phyloP scores from a whole-genome alignment of 1,284 basidiomycete species.

The Phlebopus sp. region DNA sequence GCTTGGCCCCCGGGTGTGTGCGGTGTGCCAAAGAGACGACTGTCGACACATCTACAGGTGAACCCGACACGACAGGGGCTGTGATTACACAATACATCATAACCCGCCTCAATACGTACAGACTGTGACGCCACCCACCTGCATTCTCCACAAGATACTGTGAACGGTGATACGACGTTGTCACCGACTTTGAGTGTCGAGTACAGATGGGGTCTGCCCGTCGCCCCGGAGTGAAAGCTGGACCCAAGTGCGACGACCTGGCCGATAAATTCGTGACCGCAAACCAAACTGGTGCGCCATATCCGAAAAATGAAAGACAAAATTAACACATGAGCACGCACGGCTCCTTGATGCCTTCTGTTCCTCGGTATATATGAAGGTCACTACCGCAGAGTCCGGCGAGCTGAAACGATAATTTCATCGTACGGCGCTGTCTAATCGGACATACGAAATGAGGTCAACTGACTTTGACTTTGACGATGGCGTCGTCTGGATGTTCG shows the following conservation, averaged over 20 bases:
- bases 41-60: conserved; percentile 72
- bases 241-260: conserved; percentile 71
- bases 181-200: conserved; percentile 73
- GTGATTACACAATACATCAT: conserved; percentile 11
- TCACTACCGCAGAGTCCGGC: conserved; percentile 82
- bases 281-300: conserved; percentile 62
- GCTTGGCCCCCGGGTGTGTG: conserved; percentile 81
- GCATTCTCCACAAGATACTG: conserved; percentile 79
- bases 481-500: conserved; percentile 69
- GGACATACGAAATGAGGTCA: background rate
- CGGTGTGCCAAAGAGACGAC: conserved; percentile 71
- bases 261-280: conserved; percentile 85
- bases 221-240: conserved; percentile 46
- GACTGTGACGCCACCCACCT: conserved; percentile 49
- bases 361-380: conserved; percentile 75
- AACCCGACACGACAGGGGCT: conserved; percentile 76
- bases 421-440: background rate
- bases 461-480: conserved; percentile 65
- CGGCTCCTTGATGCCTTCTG: conserved; percentile 37
- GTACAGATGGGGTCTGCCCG: conserved; percentile 59
- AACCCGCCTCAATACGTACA: background rate
- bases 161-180: conserved; percentile 86
- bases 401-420: conserved; percentile 44
- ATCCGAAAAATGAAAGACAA: background rate
- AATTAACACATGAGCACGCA: conserved; percentile 25